phyloP scores from a whole-genome alignment of 371 early-diverging fungal genomes.

The Mucor indicus region DNA sequence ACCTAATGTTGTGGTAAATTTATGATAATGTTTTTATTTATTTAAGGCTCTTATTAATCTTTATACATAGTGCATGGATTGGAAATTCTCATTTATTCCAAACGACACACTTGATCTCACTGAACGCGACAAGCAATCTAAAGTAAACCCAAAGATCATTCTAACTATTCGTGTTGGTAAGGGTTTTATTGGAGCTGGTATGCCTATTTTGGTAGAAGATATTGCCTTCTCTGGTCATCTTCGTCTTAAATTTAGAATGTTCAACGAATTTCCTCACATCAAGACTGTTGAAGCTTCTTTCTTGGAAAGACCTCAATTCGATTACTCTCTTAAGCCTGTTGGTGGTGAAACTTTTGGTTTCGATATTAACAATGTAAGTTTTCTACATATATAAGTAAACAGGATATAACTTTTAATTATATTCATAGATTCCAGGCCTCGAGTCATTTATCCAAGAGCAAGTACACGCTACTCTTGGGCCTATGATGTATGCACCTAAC shows the following conservation, averaged over 20 bases:
- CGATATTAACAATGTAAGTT: conserved; percentile 73
- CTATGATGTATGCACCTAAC: conserved; percentile 89
- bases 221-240: conserved; percentile 85
- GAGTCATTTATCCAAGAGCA: conserved; percentile 79
- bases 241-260: conserved; percentile 82
- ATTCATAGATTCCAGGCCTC: conserved; percentile 74
- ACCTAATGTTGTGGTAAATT: conserved; percentile 77
- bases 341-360: conserved; percentile 88
- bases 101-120: conserved; percentile 75
- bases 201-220: conserved; percentile 93
- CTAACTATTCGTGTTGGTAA: conserved; percentile 87
- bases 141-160: conserved; percentile 90
- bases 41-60: neutral
- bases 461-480: conserved; percentile 71
- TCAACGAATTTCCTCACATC: conserved; percentile 87
- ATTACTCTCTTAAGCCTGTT: conserved; percentile 94
- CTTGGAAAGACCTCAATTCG: conserved; percentile 85
- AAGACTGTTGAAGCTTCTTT: conserved; percentile 89
- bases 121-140: conserved; percentile 61
- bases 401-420: neutral
- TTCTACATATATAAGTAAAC: neutral
- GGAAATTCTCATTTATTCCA: conserved; percentile 87
- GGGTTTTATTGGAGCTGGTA: conserved; percentile 79
- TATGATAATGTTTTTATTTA: neutral
- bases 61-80: conserved; percentile 47